A percentile compares a stretch with the other conserved stretches of the same genome.
phyloP scores from a whole-genome alignment of 169 alveolate genomes.

The Amoebophrya sp. region DNA sequence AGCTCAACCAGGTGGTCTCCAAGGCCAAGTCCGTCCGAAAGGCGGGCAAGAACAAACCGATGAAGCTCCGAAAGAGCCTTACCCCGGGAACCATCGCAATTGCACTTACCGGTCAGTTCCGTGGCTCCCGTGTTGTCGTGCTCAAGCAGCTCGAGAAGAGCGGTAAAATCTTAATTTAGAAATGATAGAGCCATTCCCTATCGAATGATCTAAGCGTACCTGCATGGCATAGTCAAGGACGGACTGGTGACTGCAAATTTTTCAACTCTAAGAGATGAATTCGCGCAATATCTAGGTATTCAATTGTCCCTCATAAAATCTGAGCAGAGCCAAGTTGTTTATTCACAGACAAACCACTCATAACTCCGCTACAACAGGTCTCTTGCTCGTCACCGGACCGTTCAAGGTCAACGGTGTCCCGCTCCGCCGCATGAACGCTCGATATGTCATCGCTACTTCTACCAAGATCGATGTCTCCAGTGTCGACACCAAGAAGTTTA shows the following conservation, averaged over 20 bases:
- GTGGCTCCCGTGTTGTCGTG: conserved; percentile 93
- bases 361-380: conserved; percentile 62
- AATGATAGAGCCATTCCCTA: neutral
- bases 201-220: neutral
- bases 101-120: conserved; percentile 86
- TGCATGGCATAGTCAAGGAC: neutral
- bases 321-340: conserved; percentile 35
- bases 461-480: conserved; percentile 74
- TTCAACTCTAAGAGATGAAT: neutral
- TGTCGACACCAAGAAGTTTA: conserved; percentile 58
- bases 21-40: neutral
- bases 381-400: conserved; percentile 91
- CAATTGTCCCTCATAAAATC: conserved; percentile 12
- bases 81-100: conserved; percentile 74
- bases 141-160: conserved; percentile 71
- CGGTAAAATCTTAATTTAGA: neutral
- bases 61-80: conserved; percentile 46
- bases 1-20: conserved; percentile 11
- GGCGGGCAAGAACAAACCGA: neutral
- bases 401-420: conserved; percentile 92
- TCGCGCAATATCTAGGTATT: neutral
- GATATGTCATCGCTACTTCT: conserved; percentile 89
- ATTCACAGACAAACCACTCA: neutral
- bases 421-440: conserved; percentile 88
- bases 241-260: neutral